Evolutionary conservation across 148 eudicot genomes (phyloP), one percentile per base, ranked within the genome.

Genomic region (Persicaria maculosa): DNA sequence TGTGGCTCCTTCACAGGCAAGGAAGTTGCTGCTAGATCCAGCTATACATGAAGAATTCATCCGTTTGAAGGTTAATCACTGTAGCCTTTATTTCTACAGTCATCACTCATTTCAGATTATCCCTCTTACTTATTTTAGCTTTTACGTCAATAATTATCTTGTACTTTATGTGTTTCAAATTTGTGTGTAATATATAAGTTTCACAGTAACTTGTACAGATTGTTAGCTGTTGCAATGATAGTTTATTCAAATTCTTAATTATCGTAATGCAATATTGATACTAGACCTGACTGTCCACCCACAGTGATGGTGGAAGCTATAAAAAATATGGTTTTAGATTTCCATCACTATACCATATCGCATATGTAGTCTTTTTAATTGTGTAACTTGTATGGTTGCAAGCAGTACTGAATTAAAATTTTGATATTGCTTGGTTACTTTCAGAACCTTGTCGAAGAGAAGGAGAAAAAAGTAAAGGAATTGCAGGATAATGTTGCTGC

Each of bases 11-110:
- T 84, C 52, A 76, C 88, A 96, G 99, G 90, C 97, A 43, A 82
- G 97, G 84, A 92, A 85, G 77, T 83, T 96, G 71, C 77, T 96
- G 82, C 87, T 96, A 43, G 99, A 96, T 84, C 99, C 99, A 74
- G 99, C 99, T 20, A 96, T 96, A 75, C 97, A 96, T 84, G 99
- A 96, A 82, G 99, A 96, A 83, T 96, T 96, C 76, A 92, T 83
- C 22, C 85, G 97, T 55, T 77, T 96, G 80, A 96, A 96, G 97
- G 99, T 96, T 77, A 52, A 59, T 77, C 47, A 53, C 75, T 76
- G 12, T 54, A 47, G 69, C 71, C 40, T 65, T 53, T 46, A 43
- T 45, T 70, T 36, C 15, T 70, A 70, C 53, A 12, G 25, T 4
- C n/a, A 4, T 31, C 9, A 25, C 25, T 15, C 19, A 15, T 5